Percentiles rank a stretch among this genome's conserved stretches.
Conservation (phyloP, 2,329 filamentous ascomycete genomes). For the Xylaria sp. region DNA sequence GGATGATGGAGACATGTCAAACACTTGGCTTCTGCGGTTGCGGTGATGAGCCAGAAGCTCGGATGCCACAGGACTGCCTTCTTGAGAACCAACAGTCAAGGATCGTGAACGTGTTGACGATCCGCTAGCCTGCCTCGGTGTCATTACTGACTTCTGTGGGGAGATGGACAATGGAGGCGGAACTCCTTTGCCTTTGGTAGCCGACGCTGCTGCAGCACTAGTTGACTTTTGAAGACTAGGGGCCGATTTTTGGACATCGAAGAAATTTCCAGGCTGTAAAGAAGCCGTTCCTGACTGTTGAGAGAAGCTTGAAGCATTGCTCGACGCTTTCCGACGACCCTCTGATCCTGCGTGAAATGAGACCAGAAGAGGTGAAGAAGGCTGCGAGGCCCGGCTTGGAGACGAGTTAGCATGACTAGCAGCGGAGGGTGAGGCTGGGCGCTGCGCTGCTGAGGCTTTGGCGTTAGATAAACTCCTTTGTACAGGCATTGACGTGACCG, state of each 20-base stretch:
- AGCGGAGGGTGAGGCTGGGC: constrained; percentile 87
- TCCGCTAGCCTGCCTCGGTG: constrained; percentile 70
- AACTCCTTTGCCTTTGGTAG: constrained; percentile 65
- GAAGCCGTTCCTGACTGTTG: constrained; percentile 75
- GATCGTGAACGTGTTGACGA: constrained; percentile 81
- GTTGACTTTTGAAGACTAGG: constrained; percentile 70
- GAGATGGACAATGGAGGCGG: constrained; percentile 64
- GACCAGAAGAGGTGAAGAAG: constrained; percentile 92
- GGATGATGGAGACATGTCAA: constrained; percentile 96
- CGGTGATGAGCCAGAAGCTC: constrained; percentile 79
- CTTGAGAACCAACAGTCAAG: constrained; percentile 92
- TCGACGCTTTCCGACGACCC: constrained; percentile 86
- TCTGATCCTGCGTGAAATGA: constrained; percentile 94
- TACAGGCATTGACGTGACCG: constrained; percentile 80
- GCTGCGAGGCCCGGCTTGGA: constrained; percentile 80
- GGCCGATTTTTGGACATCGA: constrained; percentile 75
- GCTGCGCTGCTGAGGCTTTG: constrained; percentile 71
- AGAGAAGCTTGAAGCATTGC: constrained; percentile 84
- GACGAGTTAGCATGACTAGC: constrained; percentile 85
- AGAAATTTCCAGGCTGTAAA: constrained; percentile 75
- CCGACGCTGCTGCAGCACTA: constrained; percentile 65
- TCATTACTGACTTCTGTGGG: constrained; percentile 71
- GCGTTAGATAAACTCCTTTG: constrained; percentile 86
- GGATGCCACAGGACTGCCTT: constrained; percentile 79
- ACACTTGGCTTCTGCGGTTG: constrained; percentile 92